Conservation (phyloP, 1,139 yeast species). For the Ogataea hybrid region DNA sequence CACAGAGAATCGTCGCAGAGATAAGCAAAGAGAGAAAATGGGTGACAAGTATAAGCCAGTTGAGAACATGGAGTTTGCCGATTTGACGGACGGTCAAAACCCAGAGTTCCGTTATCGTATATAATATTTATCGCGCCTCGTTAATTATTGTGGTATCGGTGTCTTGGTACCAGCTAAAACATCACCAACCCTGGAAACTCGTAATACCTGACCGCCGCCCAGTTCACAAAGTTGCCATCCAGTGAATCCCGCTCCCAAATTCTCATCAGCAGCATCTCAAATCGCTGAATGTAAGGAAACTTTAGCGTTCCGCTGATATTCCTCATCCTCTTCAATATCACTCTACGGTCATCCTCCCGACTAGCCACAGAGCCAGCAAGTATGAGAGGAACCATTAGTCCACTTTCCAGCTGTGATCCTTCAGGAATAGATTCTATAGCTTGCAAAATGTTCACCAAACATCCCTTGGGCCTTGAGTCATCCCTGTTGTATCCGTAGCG, state of each 20-base stretch:
- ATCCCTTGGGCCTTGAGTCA: constrained; percentile 12
- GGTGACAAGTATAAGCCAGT: constrained; percentile 29
- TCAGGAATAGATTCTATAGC: constrained; percentile 17
- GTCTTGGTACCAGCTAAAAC: constrained; percentile 9
- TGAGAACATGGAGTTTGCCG: constrained; percentile 50
- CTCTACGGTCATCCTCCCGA: too few relatives aligned
- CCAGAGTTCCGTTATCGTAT: constrained; percentile 52
- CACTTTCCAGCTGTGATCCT: constrained; percentile 11
- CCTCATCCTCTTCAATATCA: too few relatives aligned
- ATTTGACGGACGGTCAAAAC: constrained; percentile 65
- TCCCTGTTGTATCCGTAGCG: constrained; percentile 16
- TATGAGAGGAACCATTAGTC: too few relatives aligned
- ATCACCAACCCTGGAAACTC: constrained; percentile 21
- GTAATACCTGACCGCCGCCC: too few relatives aligned
- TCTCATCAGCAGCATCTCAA: too few relatives aligned
- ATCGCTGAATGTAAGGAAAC: too few relatives aligned
- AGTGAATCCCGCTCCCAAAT: too few relatives aligned
- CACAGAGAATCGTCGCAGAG: constrained; percentile 19
- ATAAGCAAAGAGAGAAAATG: constrained; percentile 29
- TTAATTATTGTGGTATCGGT: not conserved
- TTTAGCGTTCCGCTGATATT: too few relatives aligned
- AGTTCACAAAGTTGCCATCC: too few relatives aligned
- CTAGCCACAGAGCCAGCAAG: too few relatives aligned
- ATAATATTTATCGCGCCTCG: not conserved
- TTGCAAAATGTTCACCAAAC: constrained; percentile 14